Evolutionary conservation across 2,329 filamentous ascomycete genomes (phyloP), one percentile per base, ranked within the genome.

Genomic region (Pyrenophora tritici-repentis): DNA sequence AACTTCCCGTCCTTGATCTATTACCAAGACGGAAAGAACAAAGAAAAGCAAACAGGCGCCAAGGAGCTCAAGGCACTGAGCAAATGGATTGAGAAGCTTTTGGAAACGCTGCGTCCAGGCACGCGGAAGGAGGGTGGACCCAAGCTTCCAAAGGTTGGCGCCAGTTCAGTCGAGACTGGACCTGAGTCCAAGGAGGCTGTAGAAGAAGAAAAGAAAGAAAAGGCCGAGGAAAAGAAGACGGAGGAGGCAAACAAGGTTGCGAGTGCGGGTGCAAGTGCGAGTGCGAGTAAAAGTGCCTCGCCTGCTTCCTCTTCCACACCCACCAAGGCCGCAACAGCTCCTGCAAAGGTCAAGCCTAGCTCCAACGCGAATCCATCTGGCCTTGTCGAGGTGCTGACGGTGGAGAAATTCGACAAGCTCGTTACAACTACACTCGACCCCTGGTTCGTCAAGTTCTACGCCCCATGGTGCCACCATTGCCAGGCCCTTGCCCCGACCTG

Each of bases 371-470:
- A 99, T 61, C 83, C 85, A 3, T 81, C 87, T 34, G 94, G 94
- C 6, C 78, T 82, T 13, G 95, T 91, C 6, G 80, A 91, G 29
- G 76, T 86, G 6, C 81, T 99, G 44, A 91, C 86, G 2, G 87
- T 89, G 0, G 91, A 97, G 69, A 90, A 81, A 57, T 99, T 99
- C 78, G 88, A 95, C 71, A 86, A 84, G 50, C 79, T 88, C 32
- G 92, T 99, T 39, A 96, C 91, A 3, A 89, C 87, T 71, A 91
- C 91, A 0, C 85, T 89, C 58, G 91, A 97, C 57, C 88, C 92
- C 5, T 99, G 94, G 94, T 97, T 99, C 70, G 86, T 99, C 80
- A 99, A 99, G 75, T 97, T 99, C 73, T 97, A 97, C 72, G 92
- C 91, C 14, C 95, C 94, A 5, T 97, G 93, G 94, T 99, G 94